Conservation (phyloP, 129 eudicot species). For the Lactuca sativa region DNA sequence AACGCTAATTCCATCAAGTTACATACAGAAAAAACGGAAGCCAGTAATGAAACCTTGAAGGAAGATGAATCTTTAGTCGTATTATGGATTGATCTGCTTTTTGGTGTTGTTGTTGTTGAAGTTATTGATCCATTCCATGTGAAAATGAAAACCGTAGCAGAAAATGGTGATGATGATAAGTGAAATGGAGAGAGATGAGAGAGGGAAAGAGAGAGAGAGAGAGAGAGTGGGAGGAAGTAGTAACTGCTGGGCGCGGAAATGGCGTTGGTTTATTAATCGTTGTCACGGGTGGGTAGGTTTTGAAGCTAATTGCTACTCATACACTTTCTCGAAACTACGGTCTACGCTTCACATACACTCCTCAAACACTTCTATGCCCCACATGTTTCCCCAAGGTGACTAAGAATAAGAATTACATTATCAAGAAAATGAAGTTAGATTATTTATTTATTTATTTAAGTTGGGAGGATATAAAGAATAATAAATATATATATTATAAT, state of each 20-base stretch:
- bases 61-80: not conserved
- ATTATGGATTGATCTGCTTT: conserved; percentile 14
- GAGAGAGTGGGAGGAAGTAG: conserved; percentile 15
- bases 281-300: conserved; percentile 54
- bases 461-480: no score
- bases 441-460: no score
- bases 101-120: not conserved
- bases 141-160: not conserved
- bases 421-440: no score
- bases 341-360: conserved; percentile 22
- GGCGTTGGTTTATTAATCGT: conserved; percentile 60
- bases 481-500: no score
- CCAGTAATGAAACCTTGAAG: conserved; percentile 21
- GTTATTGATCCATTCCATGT: conserved; percentile 10
- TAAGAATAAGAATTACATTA: no score
- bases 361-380: not conserved
- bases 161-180: conserved; percentile 3
- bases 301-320: conserved; percentile 21
- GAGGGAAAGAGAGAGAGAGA: conserved; percentile 20
- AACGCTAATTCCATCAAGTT: not conserved
- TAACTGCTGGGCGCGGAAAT: conserved; percentile 59
- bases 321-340: conserved; percentile 7
- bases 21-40: conserved; percentile 3
- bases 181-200: conserved; percentile 13
- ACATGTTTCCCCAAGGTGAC: not conserved